phyloP scores from a whole-genome alignment of 192 early-diverging fungal genomes.

The Coemansia sp. region DNA sequence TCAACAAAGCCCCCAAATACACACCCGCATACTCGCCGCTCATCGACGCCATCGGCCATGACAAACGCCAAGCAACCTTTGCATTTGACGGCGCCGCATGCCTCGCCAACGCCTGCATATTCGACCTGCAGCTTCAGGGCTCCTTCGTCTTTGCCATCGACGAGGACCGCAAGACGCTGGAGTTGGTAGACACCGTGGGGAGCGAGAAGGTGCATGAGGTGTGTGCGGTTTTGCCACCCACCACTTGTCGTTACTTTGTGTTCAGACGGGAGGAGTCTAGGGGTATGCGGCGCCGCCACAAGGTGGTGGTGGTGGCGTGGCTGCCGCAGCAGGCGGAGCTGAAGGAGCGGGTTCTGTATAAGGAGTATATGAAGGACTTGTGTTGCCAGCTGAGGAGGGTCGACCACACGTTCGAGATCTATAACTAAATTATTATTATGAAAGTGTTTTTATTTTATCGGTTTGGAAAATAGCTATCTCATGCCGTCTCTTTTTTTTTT shows the following conservation, averaged over 20 bases:
- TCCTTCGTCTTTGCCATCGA: conserved; percentile 16
- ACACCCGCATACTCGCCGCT: background rate
- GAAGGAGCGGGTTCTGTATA: conserved; percentile 12
- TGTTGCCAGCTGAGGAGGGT: conserved; percentile 11
- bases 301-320: conserved; percentile 13
- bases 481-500: too few species aligned
- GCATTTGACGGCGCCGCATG: conserved; percentile 12
- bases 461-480: too few species aligned
- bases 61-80: background rate
- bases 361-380: background rate
- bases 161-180: background rate
- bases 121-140: conserved; percentile 4
- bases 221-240: background rate
- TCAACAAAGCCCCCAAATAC: background rate
- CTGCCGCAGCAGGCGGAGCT: conserved; percentile 13
- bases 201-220: conserved; percentile 5
- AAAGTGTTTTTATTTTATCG: too few species aligned
- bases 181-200: background rate
- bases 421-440: background rate
- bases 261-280: background rate
- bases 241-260: background rate
- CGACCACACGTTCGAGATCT: conserved; percentile 21
- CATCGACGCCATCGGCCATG: background rate
- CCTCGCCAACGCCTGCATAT: conserved; percentile 16
- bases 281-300: background rate